Evolutionary conservation across 176 grass and related monocot genomes (phyloP), one percentile per base, ranked within the genome.

Genomic region (Cocos nucifera): DNA sequence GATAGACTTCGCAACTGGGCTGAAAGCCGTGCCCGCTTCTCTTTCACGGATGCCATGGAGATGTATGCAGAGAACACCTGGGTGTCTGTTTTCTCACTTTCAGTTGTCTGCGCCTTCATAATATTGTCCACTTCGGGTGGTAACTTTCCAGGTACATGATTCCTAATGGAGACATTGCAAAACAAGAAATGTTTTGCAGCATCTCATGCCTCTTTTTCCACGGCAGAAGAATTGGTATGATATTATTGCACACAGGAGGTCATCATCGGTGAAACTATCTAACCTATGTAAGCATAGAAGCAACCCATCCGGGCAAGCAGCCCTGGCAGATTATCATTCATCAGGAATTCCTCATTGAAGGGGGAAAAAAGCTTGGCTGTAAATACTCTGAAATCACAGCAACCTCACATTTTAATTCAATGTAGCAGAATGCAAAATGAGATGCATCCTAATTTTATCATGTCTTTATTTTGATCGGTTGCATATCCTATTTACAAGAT

Each of bases 1-100:
- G 94, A 98, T 51, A 78, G 94, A 59, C 88, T 98, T 69, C 82
- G 94, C 64, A 93, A 93, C 53, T 98, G 94, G 94, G 94, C 94
- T 19, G 88, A 98, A 78, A 98, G 89, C 64, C 78, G 94, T 25
- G 78, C 94, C 4, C 78, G 76, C 9, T 93, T 98, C 57, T 98
- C 94, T 19, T 86, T 98, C 71, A 93, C 94, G 2, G 94, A 98
- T 50, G 94, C 94, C 58, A 98, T 93, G 94, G 94, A 93, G 79
- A 89, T 98, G 94, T 93, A 98, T 56, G 79, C 88, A 0, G 94
- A 98, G 69, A 98, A 77, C 76, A 98, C 88, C 5, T 98, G 94
- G 94, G 74, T 93, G 24, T 98, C 94, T 1, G 94, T 98, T 4
- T 98, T 98, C 82, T 98, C 94, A 1, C 85, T 98, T 22, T 98